phyloP scores from a whole-genome alignment of 2,329 filamentous ascomycete species.

The Fusarium buxicola region DNA sequence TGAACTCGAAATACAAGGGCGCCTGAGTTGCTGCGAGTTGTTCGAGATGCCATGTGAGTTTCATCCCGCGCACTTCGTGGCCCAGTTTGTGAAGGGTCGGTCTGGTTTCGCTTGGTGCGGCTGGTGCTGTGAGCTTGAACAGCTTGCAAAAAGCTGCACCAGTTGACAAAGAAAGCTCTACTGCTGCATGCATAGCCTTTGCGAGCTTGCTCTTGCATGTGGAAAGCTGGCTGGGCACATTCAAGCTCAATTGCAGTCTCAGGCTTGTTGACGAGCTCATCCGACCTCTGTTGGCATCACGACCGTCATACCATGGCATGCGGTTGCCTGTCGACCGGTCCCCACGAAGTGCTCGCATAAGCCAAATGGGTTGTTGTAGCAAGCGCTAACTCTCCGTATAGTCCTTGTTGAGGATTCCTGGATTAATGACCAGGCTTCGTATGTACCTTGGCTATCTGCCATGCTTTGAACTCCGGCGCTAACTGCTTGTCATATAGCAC shows the following conservation, averaged over 20 bases:
- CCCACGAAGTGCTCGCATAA: slow-evolving; percentile 11
- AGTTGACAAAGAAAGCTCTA: slow-evolving; percentile 17
- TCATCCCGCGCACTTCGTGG: slow-evolving; percentile 23
- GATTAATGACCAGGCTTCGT: slow-evolving; percentile 55
- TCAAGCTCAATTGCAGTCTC: slow-evolving; percentile 41
- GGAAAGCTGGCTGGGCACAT: slow-evolving; percentile 10
- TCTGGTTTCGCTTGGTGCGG: slow-evolving; percentile 6
- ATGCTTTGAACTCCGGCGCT: slow-evolving; percentile 27
- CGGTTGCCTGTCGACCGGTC: slow-evolving; percentile 10
- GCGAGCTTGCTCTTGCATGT: slow-evolving; percentile 7
- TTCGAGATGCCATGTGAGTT: slow-evolving; percentile 56
- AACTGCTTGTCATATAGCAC: slow-evolving; percentile 55
- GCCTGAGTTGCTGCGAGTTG: slow-evolving; percentile 42
- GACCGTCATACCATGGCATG: slow-evolving; percentile 10
- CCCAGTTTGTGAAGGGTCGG: slow-evolving; percentile 15
- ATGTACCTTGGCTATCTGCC: slow-evolving; percentile 33
- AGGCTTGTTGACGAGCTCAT: slow-evolving; percentile 22
- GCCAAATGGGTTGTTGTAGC: slow-evolving; percentile 1
- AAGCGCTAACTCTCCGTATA: slow-evolving; percentile 41
- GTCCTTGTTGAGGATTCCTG: slow-evolving; percentile 55
- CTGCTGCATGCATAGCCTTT: slow-evolving; percentile 14
- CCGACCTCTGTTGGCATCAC: slow-evolving; percentile 4
- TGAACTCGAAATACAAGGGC: slow-evolving; percentile 35
- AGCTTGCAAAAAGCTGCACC: slow-evolving; percentile 22
- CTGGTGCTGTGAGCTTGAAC: slow-evolving; percentile 14